Evolutionary conservation across 805 yeast genomes (phyloP).

Genomic region (Wickerhamiella occidentalis): DNA sequence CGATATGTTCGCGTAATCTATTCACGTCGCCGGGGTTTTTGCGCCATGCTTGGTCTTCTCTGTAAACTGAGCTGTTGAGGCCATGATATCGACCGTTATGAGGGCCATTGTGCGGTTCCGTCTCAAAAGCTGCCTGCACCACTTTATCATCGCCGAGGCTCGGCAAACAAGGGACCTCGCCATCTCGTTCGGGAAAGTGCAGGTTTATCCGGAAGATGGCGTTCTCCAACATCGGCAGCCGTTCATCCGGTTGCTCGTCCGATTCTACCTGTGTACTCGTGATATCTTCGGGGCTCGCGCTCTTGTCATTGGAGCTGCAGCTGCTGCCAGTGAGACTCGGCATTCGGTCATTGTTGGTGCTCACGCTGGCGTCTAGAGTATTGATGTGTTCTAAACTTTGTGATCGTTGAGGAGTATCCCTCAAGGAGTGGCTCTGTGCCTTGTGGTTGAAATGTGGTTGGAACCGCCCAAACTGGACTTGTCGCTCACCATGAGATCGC

Average conservation of each 20-base stretch:
- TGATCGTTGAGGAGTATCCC: not conserved
- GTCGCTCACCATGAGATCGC: not conserved
- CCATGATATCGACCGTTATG: not conserved
- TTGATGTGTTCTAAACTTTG: not conserved
- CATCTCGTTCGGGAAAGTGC: not conserved
- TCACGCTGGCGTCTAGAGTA: no score
- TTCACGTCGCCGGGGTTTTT: not conserved
- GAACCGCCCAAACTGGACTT: not conserved
- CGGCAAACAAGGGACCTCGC: not conserved
- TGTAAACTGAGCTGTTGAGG: not conserved
- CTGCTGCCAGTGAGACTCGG: slow-evolving; percentile 2
- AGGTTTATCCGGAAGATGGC: slow-evolving; percentile 2
- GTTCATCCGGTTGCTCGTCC: not conserved
- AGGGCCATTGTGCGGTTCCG: not conserved
- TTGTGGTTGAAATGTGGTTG: not conserved
- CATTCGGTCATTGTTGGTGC: not conserved
- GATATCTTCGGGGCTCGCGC: slow-evolving; percentile 5
- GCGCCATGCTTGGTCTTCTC: slow-evolving; percentile 1
- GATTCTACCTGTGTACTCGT: not conserved
- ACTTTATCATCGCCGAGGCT: not conserved
- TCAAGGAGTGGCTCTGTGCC: not conserved
- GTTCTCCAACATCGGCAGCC: not conserved
- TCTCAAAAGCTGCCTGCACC: not conserved
- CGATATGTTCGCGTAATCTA: not conserved
- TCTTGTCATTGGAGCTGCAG: not conserved